These are phyloP conservation scores for Xylariaceae sp. DNA, from an alignment of 2,329 filamentous ascomycete species.

Conservation along the genomic window DNA sequence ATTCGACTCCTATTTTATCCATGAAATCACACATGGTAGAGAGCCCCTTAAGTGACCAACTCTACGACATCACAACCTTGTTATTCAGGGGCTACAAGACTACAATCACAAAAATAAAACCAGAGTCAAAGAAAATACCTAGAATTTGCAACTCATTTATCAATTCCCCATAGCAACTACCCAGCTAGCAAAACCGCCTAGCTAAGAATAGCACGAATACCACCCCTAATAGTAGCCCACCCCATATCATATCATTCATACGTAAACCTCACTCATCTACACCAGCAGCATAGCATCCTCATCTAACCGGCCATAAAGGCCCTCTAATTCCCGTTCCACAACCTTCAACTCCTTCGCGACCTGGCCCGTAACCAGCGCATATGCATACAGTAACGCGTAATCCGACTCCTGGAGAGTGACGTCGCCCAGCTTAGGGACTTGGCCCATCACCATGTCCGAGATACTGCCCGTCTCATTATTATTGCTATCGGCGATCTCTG, in stretches of 20 bases:
- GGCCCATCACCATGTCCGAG: constrained; percentile 18
- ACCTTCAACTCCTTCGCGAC: constrained; percentile 59
- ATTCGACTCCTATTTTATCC: too few species aligned
- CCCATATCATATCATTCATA: neutral
- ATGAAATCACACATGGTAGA: too few species aligned
- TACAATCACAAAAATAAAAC: too few species aligned
- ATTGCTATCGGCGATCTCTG: neutral
- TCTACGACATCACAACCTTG: too few species aligned
- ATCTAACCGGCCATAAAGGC: constrained; percentile 57
- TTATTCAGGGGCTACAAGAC: too few species aligned
- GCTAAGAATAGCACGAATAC: too few species aligned
- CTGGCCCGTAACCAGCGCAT: constrained; percentile 65
- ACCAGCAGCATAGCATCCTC: constrained; percentile 54
- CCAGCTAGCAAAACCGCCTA: too few species aligned
- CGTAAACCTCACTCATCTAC: constrained; percentile 30
- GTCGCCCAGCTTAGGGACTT: constrained; percentile 29
- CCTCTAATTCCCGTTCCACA: constrained; percentile 57
- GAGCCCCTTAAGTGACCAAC: too few species aligned
- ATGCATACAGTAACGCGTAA: constrained; percentile 89
- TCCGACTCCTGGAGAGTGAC: constrained; percentile 64
- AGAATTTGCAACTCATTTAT: too few species aligned
- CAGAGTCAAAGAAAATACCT: too few species aligned
- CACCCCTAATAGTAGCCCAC: too few species aligned
- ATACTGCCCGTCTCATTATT: constrained; percentile 4
- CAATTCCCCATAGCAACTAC: too few species aligned